Conservation (phyloP, 805 yeast species). For the Danielia oregonensis region DNA sequence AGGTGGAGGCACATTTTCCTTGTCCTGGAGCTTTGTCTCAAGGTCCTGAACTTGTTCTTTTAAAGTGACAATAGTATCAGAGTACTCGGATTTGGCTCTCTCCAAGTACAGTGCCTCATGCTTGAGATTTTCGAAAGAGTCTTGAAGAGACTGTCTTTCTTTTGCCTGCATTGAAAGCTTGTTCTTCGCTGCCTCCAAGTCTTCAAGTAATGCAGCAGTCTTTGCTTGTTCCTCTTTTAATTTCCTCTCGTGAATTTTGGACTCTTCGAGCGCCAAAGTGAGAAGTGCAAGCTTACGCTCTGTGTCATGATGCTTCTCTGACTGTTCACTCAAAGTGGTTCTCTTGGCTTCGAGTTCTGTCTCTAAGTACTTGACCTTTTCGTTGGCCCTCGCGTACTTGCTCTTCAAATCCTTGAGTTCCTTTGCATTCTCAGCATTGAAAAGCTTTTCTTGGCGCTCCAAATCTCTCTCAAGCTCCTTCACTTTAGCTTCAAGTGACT, state of each 20-base stretch:
- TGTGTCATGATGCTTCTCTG: not conserved
- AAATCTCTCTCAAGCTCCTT: not conserved
- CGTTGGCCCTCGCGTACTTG: constrained; percentile 1
- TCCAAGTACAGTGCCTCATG: constrained; percentile 20
- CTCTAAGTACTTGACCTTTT: constrained; percentile 3
- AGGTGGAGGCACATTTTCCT: constrained; percentile 34
- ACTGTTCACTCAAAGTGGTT: not conserved
- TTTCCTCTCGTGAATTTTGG: not conserved
- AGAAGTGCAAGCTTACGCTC: constrained; percentile 1
- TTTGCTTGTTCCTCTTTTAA: not conserved
- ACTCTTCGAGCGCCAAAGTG: not conserved
- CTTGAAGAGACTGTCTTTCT: constrained; percentile 5
- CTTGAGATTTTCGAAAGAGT: constrained; percentile 17
- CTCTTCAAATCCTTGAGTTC: constrained; percentile 1
- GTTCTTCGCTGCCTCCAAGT: constrained; percentile 4
- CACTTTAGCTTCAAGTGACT: not conserved
- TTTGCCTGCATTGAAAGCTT: constrained; percentile 4
- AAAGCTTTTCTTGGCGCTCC: not conserved
- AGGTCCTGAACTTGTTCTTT: constrained; percentile 20
- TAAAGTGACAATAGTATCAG: constrained; percentile 24
- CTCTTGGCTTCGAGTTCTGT: constrained; percentile 2
- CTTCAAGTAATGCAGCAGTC: constrained; percentile 1
- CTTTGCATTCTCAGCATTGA: not conserved
- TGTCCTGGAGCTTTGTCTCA: constrained; percentile 22
- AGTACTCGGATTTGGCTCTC: constrained; percentile 23